Conservation (phyloP, 140 eudicot genomes). For the Bidens hawaiensis region DNA sequence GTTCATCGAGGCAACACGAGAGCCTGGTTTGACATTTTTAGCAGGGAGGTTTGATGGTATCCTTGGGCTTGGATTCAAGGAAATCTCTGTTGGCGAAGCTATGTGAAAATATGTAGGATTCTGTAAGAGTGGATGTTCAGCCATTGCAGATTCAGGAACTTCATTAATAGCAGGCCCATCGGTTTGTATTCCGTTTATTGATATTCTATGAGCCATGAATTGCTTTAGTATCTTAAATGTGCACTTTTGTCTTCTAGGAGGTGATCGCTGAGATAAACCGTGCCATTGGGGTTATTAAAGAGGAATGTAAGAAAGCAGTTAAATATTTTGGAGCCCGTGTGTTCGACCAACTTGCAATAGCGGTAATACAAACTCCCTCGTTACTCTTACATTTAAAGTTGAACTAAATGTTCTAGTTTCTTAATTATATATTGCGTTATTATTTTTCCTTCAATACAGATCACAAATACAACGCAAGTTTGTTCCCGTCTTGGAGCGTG, state of each 20-base stretch:
- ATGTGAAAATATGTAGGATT: too few relatives aligned
- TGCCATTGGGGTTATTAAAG: constrained; percentile 57
- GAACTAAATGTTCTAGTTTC: background rate
- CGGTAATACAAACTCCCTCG: background rate
- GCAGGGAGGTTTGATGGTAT: constrained; percentile 73
- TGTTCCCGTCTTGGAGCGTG: constrained; percentile 68
- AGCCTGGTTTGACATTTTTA: constrained; percentile 54
- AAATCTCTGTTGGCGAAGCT: constrained; percentile 62
- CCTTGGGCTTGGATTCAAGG: constrained; percentile 63
- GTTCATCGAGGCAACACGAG: constrained; percentile 66
- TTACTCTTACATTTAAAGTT: background rate
- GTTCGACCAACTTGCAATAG: background rate
- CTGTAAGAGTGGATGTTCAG: constrained; percentile 64
- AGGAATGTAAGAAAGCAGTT: constrained; percentile 50
- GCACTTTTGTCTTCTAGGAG: constrained; percentile 24
- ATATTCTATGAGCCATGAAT: background rate
- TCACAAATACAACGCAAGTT: constrained; percentile 30
- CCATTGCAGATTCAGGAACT: constrained; percentile 93
- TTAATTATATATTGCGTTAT: background rate
- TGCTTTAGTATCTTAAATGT: background rate
- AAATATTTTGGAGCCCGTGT: constrained; percentile 33
- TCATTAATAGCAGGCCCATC: constrained; percentile 84
- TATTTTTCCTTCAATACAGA: constrained; percentile 1
- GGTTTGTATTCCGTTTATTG: constrained; percentile 29
- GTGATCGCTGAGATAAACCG: constrained; percentile 51